phyloP scores from a whole-genome alignment of 352 stramenopile species.

The Phytophthora lateralis region DNA sequence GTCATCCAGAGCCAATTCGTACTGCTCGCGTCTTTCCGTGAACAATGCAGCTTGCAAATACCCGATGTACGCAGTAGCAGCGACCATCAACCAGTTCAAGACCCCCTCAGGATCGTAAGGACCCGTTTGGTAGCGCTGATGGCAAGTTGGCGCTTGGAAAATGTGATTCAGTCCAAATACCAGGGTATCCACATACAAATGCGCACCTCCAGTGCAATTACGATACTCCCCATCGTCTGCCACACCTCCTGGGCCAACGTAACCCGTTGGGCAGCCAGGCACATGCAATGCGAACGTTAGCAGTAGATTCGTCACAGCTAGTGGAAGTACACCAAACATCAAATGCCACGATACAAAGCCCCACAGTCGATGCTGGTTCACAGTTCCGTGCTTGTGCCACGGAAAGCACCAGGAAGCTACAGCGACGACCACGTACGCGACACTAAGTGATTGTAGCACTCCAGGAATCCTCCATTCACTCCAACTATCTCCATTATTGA shows the following conservation, averaged over 20 bases:
- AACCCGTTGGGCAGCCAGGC: slow-evolving; percentile 73
- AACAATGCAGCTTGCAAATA: slow-evolving; percentile 56
- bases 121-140: slow-evolving; percentile 54
- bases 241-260: slow-evolving; percentile 69
- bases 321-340: slow-evolving; percentile 33
- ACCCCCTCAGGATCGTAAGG: slow-evolving; percentile 82
- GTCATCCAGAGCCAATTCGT: slow-evolving; percentile 1
- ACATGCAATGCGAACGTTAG: slow-evolving; percentile 59
- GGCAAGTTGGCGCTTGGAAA: slow-evolving; percentile 69
- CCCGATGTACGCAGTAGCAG: slow-evolving; percentile 62
- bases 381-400: neutral
- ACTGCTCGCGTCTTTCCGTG: neutral
- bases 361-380: neutral
- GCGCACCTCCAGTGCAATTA: slow-evolving; percentile 81
- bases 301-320: slow-evolving; percentile 56
- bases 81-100: slow-evolving; percentile 79
- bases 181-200: slow-evolving; percentile 68
- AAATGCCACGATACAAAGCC: slow-evolving; percentile 29
- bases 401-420: slow-evolving; percentile 14
- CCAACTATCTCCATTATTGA: slow-evolving; percentile 71
- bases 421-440: slow-evolving; percentile 49
- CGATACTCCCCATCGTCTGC: slow-evolving; percentile 44
- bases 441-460: slow-evolving; percentile 73
- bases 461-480: slow-evolving; percentile 70
- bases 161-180: slow-evolving; percentile 71